phyloP scores from a whole-genome alignment of 164 flowering plant species.

The Stephania cephalantha region DNA sequence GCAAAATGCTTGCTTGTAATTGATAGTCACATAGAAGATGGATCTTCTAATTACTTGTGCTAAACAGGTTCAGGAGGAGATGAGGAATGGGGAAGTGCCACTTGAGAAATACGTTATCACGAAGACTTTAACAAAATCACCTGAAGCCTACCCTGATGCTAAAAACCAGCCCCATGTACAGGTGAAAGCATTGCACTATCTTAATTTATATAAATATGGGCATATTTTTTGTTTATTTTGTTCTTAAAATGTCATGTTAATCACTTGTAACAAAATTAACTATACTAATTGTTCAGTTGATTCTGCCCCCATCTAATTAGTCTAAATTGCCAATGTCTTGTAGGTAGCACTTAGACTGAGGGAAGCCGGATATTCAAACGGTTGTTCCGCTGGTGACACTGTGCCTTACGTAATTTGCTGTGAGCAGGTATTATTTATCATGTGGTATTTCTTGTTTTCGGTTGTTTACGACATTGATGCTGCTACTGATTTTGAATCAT shows the following conservation, averaged over 20 bases:
- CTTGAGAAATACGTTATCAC: slow-evolving; percentile 94
- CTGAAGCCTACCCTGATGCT: slow-evolving; percentile 96
- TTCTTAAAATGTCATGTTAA: not conserved
- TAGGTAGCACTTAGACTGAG: slow-evolving; percentile 90
- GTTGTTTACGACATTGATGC: not conserved
- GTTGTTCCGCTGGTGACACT: slow-evolving; percentile 88
- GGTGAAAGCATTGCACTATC: slow-evolving; percentile 30
- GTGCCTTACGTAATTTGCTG: slow-evolving; percentile 88
- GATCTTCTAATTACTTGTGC: not conserved
- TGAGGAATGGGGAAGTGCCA: slow-evolving; percentile 79
- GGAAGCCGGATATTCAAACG: slow-evolving; percentile 67
- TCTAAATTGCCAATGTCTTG: slow-evolving; percentile 9
- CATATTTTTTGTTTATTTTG: not conserved
- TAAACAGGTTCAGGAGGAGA: slow-evolving; percentile 85
- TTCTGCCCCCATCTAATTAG: not conserved
- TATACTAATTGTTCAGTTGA: not conserved
- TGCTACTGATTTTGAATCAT: not conserved
- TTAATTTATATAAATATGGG: not conserved
- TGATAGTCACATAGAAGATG: not conserved
- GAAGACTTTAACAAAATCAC: slow-evolving; percentile 82
- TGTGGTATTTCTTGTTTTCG: slow-evolving; percentile 7
- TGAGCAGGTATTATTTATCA: slow-evolving; percentile 57
- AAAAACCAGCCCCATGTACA: slow-evolving; percentile 97
- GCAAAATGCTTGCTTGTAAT: not conserved
- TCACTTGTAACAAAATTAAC: too few relatives aligned